A percentile compares a stretch with the other conserved stretches of the same genome.
Conservation (phyloP, 1,284 basidiomycete species). For the Ceratobasidium sp. region DNA sequence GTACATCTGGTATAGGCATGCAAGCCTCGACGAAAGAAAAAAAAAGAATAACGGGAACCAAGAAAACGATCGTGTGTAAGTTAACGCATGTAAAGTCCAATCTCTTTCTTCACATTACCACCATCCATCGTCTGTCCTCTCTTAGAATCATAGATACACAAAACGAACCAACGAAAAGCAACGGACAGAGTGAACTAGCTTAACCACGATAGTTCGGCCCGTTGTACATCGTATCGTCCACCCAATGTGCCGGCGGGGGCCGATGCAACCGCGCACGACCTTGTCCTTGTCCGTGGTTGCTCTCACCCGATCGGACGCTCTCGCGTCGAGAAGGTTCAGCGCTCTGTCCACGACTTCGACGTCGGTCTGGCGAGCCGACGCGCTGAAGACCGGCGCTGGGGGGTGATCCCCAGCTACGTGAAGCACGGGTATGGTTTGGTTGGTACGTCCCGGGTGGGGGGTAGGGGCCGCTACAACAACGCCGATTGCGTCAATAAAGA, state of each 20-base stretch:
- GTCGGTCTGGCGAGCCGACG: background rate
- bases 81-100: background rate
- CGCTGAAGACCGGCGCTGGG: background rate
- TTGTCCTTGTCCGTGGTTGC: background rate
- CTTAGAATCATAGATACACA: no score
- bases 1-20: background rate
- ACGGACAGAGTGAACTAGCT: no score
- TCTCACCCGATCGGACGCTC: conserved; percentile 6
- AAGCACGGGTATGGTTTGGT: conserved; percentile 28
- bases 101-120: background rate
- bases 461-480: conserved; percentile 21
- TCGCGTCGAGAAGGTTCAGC: conserved; percentile 18
- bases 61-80: background rate
- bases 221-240: conserved; percentile 36
- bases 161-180: no score
- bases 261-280: conserved; percentile 21
- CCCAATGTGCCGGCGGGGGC: conserved; percentile 25
- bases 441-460: conserved; percentile 15
- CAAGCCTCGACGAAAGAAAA: background rate
- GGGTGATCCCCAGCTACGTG: conserved; percentile 27
- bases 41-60: background rate
- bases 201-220: conserved; percentile 31
- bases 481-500: background rate
- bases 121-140: no score
- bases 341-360: conserved; percentile 18